Evolutionary conservation across 2,329 filamentous ascomycete species (phyloP).

Genomic region (Albifimbria verrucaria): DNA sequence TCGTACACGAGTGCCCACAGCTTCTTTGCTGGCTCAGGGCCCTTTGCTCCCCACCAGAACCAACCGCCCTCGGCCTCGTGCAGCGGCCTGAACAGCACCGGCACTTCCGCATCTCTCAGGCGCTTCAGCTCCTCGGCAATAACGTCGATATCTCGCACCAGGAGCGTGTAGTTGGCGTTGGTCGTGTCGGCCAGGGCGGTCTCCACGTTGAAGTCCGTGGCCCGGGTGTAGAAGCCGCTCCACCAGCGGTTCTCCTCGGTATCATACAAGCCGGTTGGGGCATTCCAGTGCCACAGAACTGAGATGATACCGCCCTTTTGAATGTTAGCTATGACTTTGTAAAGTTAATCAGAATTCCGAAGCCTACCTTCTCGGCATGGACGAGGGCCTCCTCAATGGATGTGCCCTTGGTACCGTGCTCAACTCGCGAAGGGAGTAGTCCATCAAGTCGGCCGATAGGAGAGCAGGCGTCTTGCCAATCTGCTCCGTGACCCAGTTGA

Average conservation of each 20-base stretch:
- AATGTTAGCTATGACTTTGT: too few relatives aligned
- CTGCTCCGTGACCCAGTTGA: slow-evolving; percentile 40
- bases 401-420: slow-evolving; percentile 34
- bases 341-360: too few relatives aligned
- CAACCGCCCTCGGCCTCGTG: slow-evolving; percentile 49
- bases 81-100: slow-evolving; percentile 44
- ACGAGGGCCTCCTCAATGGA: slow-evolving; percentile 44
- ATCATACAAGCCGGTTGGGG: slow-evolving; percentile 43
- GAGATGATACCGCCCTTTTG: slow-evolving; percentile 46
- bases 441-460: slow-evolving; percentile 44
- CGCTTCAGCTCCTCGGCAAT: slow-evolving; percentile 43
- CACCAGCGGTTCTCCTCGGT: slow-evolving; percentile 43
- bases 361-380: slow-evolving; percentile 33
- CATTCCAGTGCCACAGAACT: slow-evolving; percentile 48
- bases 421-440: slow-evolving; percentile 45
- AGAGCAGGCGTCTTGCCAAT: slow-evolving; percentile 46
- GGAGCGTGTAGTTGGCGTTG: slow-evolving; percentile 43
- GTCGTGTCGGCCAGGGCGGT: slow-evolving; percentile 36
- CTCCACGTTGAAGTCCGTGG: slow-evolving; percentile 44
- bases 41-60: slow-evolving; percentile 52
- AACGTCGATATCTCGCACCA: slow-evolving; percentile 45
- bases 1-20: slow-evolving; percentile 41
- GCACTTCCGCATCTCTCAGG: slow-evolving; percentile 38
- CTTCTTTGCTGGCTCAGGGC: slow-evolving; percentile 40
- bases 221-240: slow-evolving; percentile 46